Conservation (phyloP, 179 eudicot species). For the Pouteria campechiana region DNA sequence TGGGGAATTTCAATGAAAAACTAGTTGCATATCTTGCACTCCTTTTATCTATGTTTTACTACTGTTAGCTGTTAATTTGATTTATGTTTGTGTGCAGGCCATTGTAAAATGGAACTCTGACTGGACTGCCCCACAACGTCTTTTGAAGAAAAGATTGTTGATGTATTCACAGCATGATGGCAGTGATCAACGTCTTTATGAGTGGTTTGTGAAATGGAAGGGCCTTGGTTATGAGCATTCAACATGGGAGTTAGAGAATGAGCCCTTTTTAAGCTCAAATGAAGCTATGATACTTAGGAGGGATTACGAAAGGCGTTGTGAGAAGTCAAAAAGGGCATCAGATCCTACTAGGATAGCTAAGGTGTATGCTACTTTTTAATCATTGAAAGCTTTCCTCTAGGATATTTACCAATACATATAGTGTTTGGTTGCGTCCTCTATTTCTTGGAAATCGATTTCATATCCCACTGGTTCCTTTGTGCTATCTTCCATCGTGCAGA, state of each 20-base stretch:
- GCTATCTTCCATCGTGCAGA: too few species aligned
- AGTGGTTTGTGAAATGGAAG: conserved; percentile 70
- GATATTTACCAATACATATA: background rate
- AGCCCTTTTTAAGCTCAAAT: conserved; percentile 26
- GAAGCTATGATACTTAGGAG: conserved; percentile 24
- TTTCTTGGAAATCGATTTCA: too few species aligned
- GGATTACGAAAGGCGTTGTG: conserved; percentile 27
- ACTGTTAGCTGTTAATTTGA: background rate
- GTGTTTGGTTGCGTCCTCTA: too few species aligned
- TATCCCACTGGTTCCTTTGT: too few species aligned
- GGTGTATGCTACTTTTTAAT: conserved; percentile 5
- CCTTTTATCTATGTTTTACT: background rate
- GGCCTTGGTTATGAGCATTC: conserved; percentile 46
- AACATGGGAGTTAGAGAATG: conserved; percentile 57
- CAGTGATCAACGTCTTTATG: conserved; percentile 10
- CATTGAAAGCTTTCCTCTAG: background rate
- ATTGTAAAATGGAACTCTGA: conserved; percentile 31
- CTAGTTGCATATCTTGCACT: background rate
- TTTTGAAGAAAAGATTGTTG: conserved; percentile 36
- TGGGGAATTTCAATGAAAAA: too few species aligned
- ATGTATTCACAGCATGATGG: conserved; percentile 7
- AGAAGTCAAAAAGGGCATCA: conserved; percentile 12
- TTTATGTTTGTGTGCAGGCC: conserved; percentile 9
- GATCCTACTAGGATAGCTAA: conserved; percentile 8
- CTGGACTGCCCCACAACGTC: conserved; percentile 47